These are phyloP conservation scores for Suhomyces maxii DNA, from an alignment of 1,139 yeast genomes.

Conservation along the genomic window DNA sequence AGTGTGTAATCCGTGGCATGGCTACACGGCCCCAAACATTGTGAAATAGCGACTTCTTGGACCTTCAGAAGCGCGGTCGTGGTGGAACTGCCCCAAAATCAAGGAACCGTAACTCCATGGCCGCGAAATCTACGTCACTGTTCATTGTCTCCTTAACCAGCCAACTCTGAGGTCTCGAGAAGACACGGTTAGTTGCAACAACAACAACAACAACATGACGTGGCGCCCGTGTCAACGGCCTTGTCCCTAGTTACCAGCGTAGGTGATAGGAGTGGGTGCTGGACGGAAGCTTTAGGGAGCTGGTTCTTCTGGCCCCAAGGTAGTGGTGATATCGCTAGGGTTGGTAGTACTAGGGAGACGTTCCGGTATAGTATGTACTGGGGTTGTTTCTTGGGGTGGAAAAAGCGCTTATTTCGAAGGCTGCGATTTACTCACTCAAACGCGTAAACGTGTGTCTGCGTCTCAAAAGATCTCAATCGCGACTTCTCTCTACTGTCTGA, in stretches of 20 bases:
- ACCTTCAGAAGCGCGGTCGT: not conserved
- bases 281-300: too few relatives aligned
- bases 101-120: not conserved
- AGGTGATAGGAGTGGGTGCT: too few relatives aligned
- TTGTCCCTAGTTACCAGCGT: too few relatives aligned
- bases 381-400: not conserved
- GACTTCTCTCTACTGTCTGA: not conserved
- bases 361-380: not conserved
- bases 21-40: not conserved
- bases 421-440: constrained; percentile 4
- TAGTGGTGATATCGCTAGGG: too few relatives aligned
- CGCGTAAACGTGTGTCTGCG: constrained; percentile 5
- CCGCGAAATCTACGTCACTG: not conserved
- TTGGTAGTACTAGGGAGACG: too few relatives aligned
- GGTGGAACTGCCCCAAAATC: not conserved
- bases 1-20: not conserved
- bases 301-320: too few relatives aligned
- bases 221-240: too few relatives aligned
- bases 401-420: not conserved
- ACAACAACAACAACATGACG: too few relatives aligned
- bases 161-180: too few relatives aligned
- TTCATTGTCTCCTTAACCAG: too few relatives aligned
- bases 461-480: not conserved
- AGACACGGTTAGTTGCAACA: too few relatives aligned
- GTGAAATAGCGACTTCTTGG: not conserved